Base-by-base conservation (phyloP, 495 filamentous ascomycete genomes). In the Aspergillus leporis region DNA sequence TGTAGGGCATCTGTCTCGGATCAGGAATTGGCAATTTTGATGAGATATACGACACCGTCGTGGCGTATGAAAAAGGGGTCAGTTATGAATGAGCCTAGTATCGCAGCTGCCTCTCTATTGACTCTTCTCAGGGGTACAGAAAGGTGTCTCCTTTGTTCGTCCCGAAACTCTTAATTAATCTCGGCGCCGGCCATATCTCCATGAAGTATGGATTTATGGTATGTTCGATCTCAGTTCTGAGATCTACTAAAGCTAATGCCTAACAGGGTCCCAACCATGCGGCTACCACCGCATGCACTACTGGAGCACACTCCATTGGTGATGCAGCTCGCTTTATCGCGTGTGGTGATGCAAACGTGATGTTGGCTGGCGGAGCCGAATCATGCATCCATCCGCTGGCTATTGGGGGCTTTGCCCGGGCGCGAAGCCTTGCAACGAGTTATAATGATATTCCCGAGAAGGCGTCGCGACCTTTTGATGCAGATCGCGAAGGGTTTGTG, bases 381-480 rank as follows among this genome's bases (percentile, higher is more conserved):
- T 92, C 93, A 2, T 98, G 94, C 70, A 96, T 98, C 59, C 92
- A 98, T 66, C 94, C 94, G 13, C 80, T 98, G 22, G 90, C 93
- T 19, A 87, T 98, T 56, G 88, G 91, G 5, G 94, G 94, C 19
- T 98, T 98, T 71, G 87, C 91, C 18, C 82, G 93, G 31, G 92
- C 92, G 3, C 83, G 92, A 52, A 96, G 91, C 50, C 80, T 98
- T 22, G 87, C 90, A 3, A 95, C 90, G 0, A 81, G 77, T 2
- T 94, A 82, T 74, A 97, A 98, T 67, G 75, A 90, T 54, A 71
- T 77, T n/a, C 92, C 94, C 1, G 54, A 78, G 6, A 79, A 82
- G 28, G 84, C 92, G 43, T 96, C 91, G 8, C 81, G 94, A 21
- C 94, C 94, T 1, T 98, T 97, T 66, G 93, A 98, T 74, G 76